Evolutionary conservation across 1,284 basidiomycete species (phyloP).

Genomic region (Naganishia cerealis): DNA sequence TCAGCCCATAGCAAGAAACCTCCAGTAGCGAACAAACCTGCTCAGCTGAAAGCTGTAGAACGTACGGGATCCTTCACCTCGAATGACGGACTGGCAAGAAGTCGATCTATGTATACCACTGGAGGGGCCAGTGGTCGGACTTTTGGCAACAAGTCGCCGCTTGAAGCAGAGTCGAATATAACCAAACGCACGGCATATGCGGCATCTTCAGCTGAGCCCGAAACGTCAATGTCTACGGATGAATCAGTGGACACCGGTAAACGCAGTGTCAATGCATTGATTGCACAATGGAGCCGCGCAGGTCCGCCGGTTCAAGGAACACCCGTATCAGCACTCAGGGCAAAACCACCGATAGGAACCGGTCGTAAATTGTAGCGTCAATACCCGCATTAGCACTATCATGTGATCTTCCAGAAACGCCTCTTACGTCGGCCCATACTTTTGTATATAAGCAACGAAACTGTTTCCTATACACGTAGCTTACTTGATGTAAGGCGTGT

Average conservation of each 20-base stretch:
- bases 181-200: background rate
- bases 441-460: no score
- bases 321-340: slow-evolving; percentile 2
- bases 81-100: background rate
- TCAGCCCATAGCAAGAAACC: slow-evolving; percentile 20
- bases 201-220: background rate
- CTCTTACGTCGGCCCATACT: no score
- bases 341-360: slow-evolving; percentile 26
- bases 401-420: no score
- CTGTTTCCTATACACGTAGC: no score
- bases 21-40: slow-evolving; percentile 23
- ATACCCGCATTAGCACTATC: no score
- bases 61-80: background rate
- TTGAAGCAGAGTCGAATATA: background rate
- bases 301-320: slow-evolving; percentile 25
- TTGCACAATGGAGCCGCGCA: slow-evolving; percentile 35
- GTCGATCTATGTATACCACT: slow-evolving; percentile 13
- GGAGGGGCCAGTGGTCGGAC: background rate
- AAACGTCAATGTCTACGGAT: background rate
- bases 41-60: slow-evolving; percentile 16
- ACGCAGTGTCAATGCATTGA: slow-evolving; percentile 29
- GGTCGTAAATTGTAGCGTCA: slow-evolving; percentile 27
- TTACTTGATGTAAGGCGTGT: background rate
- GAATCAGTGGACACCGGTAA: background rate
- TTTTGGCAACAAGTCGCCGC: background rate